Conservation (phyloP, 176 grass and related monocot genomes). For the Avena insularis region DNA sequence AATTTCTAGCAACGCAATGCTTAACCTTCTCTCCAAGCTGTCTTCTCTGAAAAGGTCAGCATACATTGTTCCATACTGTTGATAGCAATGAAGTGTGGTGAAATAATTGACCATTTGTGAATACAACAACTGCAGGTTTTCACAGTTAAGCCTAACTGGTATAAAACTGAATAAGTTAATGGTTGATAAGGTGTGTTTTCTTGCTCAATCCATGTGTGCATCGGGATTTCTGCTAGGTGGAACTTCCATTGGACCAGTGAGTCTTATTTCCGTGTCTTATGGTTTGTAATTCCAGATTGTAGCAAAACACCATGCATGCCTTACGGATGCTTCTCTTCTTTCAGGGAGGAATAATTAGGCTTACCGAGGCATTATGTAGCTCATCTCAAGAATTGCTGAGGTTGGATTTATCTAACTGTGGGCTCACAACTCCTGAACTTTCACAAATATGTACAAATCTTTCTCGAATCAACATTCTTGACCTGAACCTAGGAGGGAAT, state of each 20-base stretch:
- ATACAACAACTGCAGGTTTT: slow-evolving; percentile 67
- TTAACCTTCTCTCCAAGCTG: slow-evolving; percentile 85
- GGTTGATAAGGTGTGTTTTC: slow-evolving; percentile 67
- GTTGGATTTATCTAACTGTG: slow-evolving; percentile 87
- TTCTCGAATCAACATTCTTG: slow-evolving; percentile 59
- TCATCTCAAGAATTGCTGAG: slow-evolving; percentile 77
- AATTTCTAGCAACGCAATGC: slow-evolving; percentile 86
- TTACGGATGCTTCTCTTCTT: slow-evolving; percentile 22
- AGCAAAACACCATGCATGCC: slow-evolving; percentile 12
- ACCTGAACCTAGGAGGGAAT: slow-evolving; percentile 80
- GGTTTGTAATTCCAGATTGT: slow-evolving; percentile 21
- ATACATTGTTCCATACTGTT: slow-evolving; percentile 42
- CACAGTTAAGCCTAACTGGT: slow-evolving; percentile 85
- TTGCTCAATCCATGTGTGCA: slow-evolving; percentile 71
- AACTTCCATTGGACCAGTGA: slow-evolving; percentile 81
- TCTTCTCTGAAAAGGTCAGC: slow-evolving; percentile 81
- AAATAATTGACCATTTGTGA: slow-evolving; percentile 36
- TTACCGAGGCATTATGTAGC: slow-evolving; percentile 66
- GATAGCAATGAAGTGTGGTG: background rate
- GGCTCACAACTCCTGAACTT: slow-evolving; percentile 59
- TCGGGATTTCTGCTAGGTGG: slow-evolving; percentile 74
- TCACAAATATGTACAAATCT: slow-evolving; percentile 61
- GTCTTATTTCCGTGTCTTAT: slow-evolving; percentile 33
- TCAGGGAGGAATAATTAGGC: slow-evolving; percentile 68
- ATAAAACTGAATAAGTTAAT: slow-evolving; percentile 84